These are phyloP conservation scores for Malania oleifera DNA, from an alignment of 164 flowering plant genomes.

Conservation along the genomic window DNA sequence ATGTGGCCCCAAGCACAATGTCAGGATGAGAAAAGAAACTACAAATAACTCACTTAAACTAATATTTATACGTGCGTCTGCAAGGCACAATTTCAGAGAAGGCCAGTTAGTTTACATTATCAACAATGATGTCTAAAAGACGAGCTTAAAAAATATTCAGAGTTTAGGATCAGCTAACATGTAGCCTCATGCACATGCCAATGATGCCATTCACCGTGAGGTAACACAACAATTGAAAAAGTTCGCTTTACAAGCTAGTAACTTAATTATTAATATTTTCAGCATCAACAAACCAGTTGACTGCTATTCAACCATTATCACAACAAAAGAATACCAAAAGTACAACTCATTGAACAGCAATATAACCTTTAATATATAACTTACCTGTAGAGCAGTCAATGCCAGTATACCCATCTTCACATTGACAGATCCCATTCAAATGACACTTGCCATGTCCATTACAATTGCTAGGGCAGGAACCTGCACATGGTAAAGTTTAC, in stretches of 20 bases:
- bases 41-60: too few species aligned
- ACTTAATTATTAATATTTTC: too few species aligned
- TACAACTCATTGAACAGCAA: neutral
- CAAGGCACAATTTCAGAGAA: too few species aligned
- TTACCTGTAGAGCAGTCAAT: slow-evolving; percentile 98
- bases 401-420: slow-evolving; percentile 78
- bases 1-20: slow-evolving; percentile 15
- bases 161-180: neutral
- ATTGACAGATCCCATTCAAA: slow-evolving; percentile 67
- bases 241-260: neutral
- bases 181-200: too few species aligned
- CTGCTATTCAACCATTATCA: neutral
- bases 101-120: too few species aligned
- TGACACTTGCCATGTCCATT: slow-evolving; percentile 79
- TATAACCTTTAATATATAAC: too few species aligned
- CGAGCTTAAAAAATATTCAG: neutral
- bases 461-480: slow-evolving; percentile 74
- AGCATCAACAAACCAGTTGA: neutral
- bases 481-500: slow-evolving; percentile 40
- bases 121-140: too few species aligned
- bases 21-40: neutral
- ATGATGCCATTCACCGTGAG: neutral
- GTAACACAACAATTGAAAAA: neutral
- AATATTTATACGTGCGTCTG: too few species aligned
- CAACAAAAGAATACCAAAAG: neutral